Percentiles rank a stretch among this genome's conserved stretches.
These are phyloP conservation scores for Nannochloris sp. DNA, from an alignment of 139 green algal species.

Conservation along the genomic window DNA sequence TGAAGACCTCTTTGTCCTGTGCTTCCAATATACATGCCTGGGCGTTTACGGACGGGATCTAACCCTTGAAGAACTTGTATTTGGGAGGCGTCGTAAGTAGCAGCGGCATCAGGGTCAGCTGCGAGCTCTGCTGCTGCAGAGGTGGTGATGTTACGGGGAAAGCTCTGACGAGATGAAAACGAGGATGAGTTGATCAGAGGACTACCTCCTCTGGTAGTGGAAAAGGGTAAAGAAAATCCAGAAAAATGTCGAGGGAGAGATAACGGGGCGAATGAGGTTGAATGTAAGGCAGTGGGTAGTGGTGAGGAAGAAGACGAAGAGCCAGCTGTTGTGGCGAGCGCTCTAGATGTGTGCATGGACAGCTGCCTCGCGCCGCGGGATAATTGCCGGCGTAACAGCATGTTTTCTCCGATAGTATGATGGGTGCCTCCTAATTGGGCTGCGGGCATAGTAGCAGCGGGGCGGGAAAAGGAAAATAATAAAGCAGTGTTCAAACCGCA, in stretches of 20 bases:
- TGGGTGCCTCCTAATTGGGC: too few species aligned
- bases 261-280: neutral
- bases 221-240: too few species aligned
- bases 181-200: too few species aligned
- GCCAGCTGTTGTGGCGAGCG: neutral
- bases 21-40: slow-evolving; percentile 99
- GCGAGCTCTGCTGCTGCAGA: neutral
- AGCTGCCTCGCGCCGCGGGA: neutral
- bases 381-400: neutral
- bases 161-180: too few species aligned
- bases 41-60: slow-evolving; percentile 94
- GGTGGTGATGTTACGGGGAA: neutral
- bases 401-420: too few species aligned
- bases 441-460: neutral
- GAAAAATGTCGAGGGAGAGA: neutral
- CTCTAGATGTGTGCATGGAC: neutral
- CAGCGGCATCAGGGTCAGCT: neutral
- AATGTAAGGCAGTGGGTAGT: neutral
- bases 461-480: too few species aligned
- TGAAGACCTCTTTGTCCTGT: slow-evolving; percentile 87
- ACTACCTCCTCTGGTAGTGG: too few species aligned
- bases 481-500: too few species aligned
- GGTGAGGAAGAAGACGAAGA: neutral
- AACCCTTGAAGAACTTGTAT: slow-evolving; percentile 88
- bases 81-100: slow-evolving; percentile 23